Conservation (phyloP, 352 stramenopile species). For the Phytophthora citrophthora region DNA sequence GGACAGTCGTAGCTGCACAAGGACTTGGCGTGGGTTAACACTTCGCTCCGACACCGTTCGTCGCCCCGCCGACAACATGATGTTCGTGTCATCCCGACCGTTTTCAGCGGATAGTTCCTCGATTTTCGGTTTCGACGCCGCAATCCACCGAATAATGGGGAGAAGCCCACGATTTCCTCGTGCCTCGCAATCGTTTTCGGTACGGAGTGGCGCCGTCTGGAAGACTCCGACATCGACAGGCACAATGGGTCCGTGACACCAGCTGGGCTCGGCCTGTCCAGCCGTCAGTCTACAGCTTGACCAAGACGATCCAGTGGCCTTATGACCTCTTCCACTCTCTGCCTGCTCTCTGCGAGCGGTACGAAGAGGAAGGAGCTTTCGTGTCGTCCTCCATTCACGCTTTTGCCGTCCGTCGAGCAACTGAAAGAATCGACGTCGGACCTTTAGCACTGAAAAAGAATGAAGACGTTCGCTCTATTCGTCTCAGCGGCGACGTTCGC, state of each 20-base stretch:
- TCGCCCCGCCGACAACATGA: neutral
- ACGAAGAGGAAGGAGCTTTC: neutral
- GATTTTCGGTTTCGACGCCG: constrained; percentile 10
- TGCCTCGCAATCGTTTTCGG: constrained; percentile 14
- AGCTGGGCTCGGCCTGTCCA: constrained; percentile 31
- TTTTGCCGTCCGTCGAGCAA: constrained; percentile 33
- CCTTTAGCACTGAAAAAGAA: constrained; percentile 7
- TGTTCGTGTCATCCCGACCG: constrained; percentile 4
- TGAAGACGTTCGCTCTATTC: constrained; percentile 19
- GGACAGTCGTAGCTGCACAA: constrained; percentile 26
- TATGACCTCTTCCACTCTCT: constrained; percentile 19
- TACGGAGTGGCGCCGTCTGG: constrained; percentile 9
- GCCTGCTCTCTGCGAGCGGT: constrained; percentile 15
- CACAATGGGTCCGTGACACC: constrained; percentile 18
- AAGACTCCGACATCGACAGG: constrained; percentile 14
- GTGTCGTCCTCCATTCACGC: constrained; percentile 23
- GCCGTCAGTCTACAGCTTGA: neutral
- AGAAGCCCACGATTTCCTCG: neutral
- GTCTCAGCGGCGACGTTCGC: constrained; percentile 8
- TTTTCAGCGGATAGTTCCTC: constrained; percentile 17
- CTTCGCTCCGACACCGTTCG: neutral
- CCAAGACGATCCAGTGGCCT: constrained; percentile 1
- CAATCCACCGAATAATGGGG: constrained; percentile 4
- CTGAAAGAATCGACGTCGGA: constrained; percentile 9
- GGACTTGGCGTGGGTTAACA: constrained; percentile 23